Evolutionary conservation across 768 basidiomycete species (phyloP), one percentile per base, ranked within the genome.

Genomic region (Xerocomellus intermedius): DNA sequence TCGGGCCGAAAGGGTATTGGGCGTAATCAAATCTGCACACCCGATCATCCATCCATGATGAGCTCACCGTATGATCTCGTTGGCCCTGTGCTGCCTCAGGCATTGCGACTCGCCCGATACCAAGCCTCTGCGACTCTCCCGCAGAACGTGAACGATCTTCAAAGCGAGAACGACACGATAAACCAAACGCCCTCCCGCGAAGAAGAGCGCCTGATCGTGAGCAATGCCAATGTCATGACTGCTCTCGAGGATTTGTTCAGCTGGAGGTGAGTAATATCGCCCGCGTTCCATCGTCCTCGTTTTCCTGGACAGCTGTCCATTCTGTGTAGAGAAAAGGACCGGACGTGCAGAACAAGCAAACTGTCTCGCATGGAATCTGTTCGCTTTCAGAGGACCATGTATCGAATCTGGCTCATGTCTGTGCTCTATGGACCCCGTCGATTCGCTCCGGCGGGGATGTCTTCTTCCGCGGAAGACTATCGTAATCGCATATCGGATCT

Each of bases 241-340:
- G 50, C 56, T 0, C 42, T 77, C 16, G 75, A 76, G 54, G 64
- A 70, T 30, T 38, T 77, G 12, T 79, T 73, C 54, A 77, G 77
- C 50, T 52, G 65, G 37, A 72, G 73, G 77, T 71, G 19, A 62
- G 76, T 69, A 48, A 42, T 37, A 10, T 55, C 28, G 33, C 24
- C 36, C 8, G 5, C 1, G 14, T 13, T 19, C 19, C 7, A 5
- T n/a, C 10, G 13, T 7, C 14, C 32, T n/a, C 3, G 14, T 8
- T 33, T n/a, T 10, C 26, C 8, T 16, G 19, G 38, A 19, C 22
- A 12, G 8, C 3, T 17, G 21, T 19, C 6, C 6, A 41, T 42
- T 16, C 2, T 10, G 5, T 16, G 26, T 16, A 55, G 55, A 10
- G 1, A 72, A 50, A 74, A 76, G 55, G 72, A 76, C 50, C 68